Conservation (phyloP, 768 basidiomycete species). For the Crassisporium funariophilum region DNA sequence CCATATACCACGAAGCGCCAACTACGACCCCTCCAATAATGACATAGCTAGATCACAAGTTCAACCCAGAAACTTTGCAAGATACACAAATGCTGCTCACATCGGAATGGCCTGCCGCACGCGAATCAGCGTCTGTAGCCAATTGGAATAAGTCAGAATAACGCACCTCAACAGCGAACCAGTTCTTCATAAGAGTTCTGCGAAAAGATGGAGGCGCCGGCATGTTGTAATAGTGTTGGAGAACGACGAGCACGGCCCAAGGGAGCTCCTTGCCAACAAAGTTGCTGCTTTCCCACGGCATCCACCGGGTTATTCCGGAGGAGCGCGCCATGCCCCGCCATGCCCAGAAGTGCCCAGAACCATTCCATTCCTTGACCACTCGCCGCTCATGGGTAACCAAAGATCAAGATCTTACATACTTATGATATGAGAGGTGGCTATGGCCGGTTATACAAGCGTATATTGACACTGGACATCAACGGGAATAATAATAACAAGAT, state of each 20-base stretch:
- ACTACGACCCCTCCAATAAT: constrained; percentile 51
- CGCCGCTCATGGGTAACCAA: too few relatives aligned
- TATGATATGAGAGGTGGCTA: too few relatives aligned
- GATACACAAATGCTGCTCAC: constrained; percentile 31
- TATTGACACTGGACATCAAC: too few relatives aligned
- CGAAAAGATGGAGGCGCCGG: constrained; percentile 30
- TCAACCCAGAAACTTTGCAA: constrained; percentile 1
- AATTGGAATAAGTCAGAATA: constrained; percentile 8
- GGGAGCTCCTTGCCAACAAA: constrained; percentile 3
- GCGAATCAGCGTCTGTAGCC: constrained; percentile 2
- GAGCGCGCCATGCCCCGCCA: too few relatives aligned
- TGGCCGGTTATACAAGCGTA: too few relatives aligned
- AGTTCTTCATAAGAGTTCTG: constrained; percentile 57
- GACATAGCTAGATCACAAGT: constrained; percentile 39
- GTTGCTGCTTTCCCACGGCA: constrained; percentile 30
- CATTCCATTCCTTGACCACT: too few relatives aligned
- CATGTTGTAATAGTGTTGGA: constrained; percentile 19
- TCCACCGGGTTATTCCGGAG: constrained; percentile 37
- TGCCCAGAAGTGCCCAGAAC: too few relatives aligned
- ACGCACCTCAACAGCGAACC: constrained; percentile 74
- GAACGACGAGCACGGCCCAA: constrained; percentile 13
- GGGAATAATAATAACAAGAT: constrained; percentile 8
- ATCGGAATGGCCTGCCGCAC: constrained; percentile 50
- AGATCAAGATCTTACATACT: too few relatives aligned
- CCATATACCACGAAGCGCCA: constrained; percentile 71